These are phyloP conservation scores for Mycena olivaceomarginata DNA, from an alignment of 768 basidiomycete genomes.

Conservation along the genomic window DNA sequence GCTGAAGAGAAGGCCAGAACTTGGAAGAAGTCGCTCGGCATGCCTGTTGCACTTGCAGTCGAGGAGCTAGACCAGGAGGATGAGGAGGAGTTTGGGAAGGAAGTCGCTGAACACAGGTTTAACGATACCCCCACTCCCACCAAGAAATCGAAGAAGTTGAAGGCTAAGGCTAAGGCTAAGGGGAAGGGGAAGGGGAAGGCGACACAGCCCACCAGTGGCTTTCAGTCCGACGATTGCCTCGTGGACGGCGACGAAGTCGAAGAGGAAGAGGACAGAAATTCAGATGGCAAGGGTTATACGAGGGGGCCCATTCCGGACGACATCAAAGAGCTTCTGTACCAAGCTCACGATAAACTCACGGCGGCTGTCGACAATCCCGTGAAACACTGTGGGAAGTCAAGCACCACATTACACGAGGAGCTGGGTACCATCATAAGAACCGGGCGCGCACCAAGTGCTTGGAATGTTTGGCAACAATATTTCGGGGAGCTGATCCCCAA, in stretches of 20 bases:
- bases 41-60: background rate
- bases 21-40: background rate
- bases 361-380: background rate
- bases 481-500: constrained; percentile 1
- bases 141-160: background rate
- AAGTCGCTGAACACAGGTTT: background rate
- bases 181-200: background rate
- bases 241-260: background rate
- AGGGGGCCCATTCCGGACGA: constrained; percentile 4
- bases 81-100: background rate
- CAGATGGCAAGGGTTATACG: background rate
- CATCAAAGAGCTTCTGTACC: constrained; percentile 5
- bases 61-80: constrained; percentile 10
- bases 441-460: background rate
- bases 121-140: background rate
- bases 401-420: constrained; percentile 5
- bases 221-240: background rate
- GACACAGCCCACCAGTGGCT: background rate
- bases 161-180: background rate
- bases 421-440: constrained; percentile 2
- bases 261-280: background rate
- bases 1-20: background rate
- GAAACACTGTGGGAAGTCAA: background rate
- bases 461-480: constrained; percentile 2
- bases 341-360: background rate